phyloP scores from a whole-genome alignment of 1,284 basidiomycete species.

The Nidula niveotomentosa region DNA sequence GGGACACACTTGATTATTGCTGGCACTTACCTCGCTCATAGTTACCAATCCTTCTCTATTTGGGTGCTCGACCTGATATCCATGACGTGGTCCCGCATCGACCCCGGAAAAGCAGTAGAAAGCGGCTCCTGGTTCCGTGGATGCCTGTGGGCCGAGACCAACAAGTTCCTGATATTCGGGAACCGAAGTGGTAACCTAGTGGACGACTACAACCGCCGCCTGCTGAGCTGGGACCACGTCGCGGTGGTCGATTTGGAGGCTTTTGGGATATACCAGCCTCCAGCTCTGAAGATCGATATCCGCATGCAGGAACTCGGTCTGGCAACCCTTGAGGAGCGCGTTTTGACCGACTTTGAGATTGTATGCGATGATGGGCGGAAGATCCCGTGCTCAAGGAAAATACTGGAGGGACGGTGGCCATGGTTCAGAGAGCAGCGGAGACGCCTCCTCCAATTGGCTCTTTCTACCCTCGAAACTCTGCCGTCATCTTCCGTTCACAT shows the following conservation, averaged over 20 bases:
- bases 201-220: conserved; percentile 87
- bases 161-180: conserved; percentile 87
- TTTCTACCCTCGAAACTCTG: conserved; percentile 51
- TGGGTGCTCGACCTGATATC: conserved; percentile 83
- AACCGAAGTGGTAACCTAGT: conserved; percentile 86
- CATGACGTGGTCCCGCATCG: conserved; percentile 85
- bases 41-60: conserved; percentile 87
- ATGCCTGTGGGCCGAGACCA: conserved; percentile 77
- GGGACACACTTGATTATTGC: conserved; percentile 88
- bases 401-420: conserved; percentile 87
- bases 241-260: conserved; percentile 91
- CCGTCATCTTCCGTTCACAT: conserved; percentile 59
- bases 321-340: conserved; percentile 74
- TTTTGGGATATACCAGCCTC: conserved; percentile 91
- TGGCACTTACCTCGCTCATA: conserved; percentile 88
- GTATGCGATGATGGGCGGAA: conserved; percentile 88
- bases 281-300: conserved; percentile 65
- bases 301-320: conserved; percentile 78
- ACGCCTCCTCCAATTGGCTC: conserved; percentile 56
- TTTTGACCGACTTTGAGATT: conserved; percentile 86
- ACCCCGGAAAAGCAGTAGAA: conserved; percentile 76
- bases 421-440: conserved; percentile 85
- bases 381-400: conserved; percentile 78
- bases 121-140: conserved; percentile 89
- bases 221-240: conserved; percentile 90